Evolutionary conservation across 2,329 filamentous ascomycete species (phyloP), one percentile per base, ranked within the genome.

Genomic region (Pezizomycotina sp.): DNA sequence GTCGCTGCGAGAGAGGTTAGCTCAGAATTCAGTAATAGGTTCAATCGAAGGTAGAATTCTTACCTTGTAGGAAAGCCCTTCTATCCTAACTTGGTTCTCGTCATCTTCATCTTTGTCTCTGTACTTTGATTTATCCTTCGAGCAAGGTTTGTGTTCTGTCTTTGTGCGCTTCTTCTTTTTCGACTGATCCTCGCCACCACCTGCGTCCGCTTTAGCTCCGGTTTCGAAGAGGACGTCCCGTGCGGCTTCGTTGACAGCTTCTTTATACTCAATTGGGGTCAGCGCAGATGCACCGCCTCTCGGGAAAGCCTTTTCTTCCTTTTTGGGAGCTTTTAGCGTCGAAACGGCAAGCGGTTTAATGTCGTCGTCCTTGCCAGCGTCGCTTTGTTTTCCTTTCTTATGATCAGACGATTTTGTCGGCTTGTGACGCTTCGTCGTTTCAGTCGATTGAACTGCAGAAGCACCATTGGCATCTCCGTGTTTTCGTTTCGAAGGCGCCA

Each of bases 211-310:
- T 28, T 45, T 41, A 10, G 39, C 40, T 47, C 50, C 33, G 52
- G 91, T 76, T 58, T 95, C 89, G 55, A 86, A 89, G 24, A 91
- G 63, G 25, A 84, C 89, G 63, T 98, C 89, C 50, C 77, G 75
- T 54, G 79, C 89, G 28, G 89, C 89, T 58, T 95, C 78, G 40
- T 91, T 76, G 52, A 89, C 77, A 46, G 98, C 95, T 59, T 95
- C 82, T 61, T 92, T 93, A 55, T 91, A 79, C 57, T 98, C 89
- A 33, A 98, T 64, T 13, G 89, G 84, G 2, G 89, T 93, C 55
- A 98, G 62, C 34, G 92, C 67, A 54, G 81, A 91, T 34, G 74
- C 86, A 27, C 89, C 91, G 37, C 89, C 89, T 65, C 89, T 73
- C 48, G 89, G 86, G 52, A 98, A 98, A 27, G 86, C 66, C 21